These are phyloP conservation scores for Fusarium tupiense DNA, from an alignment of 2,329 filamentous ascomycete genomes.

Conservation along the genomic window DNA sequence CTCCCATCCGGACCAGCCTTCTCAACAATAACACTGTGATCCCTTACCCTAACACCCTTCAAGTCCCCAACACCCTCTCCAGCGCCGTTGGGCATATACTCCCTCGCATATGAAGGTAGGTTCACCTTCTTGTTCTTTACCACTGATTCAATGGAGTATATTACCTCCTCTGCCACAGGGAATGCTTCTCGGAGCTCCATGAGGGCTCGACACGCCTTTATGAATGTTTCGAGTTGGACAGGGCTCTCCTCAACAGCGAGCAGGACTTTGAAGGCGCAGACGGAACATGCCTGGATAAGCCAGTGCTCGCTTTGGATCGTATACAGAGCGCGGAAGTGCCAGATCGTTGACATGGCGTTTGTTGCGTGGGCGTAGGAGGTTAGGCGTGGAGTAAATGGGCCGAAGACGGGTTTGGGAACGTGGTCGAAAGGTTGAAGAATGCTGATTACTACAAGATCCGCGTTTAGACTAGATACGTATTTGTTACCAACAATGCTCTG, in stretches of 20 bases:
- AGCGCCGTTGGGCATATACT: conserved; percentile 2
- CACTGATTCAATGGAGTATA: conserved; percentile 15
- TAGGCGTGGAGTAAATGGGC: conserved; percentile 11
- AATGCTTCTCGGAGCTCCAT: conserved; percentile 17
- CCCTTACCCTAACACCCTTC: conserved; percentile 13
- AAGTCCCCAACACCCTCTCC: conserved; percentile 1
- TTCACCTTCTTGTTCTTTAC: conserved; percentile 3
- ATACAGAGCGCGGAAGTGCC: conserved; percentile 27
- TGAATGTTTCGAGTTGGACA: conserved; percentile 25
- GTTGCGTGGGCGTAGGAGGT: conserved; percentile 19
- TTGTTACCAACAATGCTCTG: background rate
- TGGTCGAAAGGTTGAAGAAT: conserved; percentile 21
- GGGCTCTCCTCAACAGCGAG: conserved; percentile 14
- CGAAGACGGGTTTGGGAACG: conserved; percentile 16
- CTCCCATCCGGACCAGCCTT: background rate
- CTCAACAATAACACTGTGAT: conserved; percentile 21
- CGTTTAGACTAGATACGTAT: background rate
- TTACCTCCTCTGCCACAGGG: conserved; percentile 16
- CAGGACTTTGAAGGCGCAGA: conserved; percentile 23
- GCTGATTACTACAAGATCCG: conserved; percentile 19
- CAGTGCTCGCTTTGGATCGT: conserved; percentile 17
- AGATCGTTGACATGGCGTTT: conserved; percentile 30
- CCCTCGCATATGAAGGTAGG: conserved; percentile 10
- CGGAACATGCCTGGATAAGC: conserved; percentile 18
- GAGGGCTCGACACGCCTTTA: conserved; percentile 23